Conservation (phyloP, 2,329 filamentous ascomycete species). For the Aspergillus phoenicis region DNA sequence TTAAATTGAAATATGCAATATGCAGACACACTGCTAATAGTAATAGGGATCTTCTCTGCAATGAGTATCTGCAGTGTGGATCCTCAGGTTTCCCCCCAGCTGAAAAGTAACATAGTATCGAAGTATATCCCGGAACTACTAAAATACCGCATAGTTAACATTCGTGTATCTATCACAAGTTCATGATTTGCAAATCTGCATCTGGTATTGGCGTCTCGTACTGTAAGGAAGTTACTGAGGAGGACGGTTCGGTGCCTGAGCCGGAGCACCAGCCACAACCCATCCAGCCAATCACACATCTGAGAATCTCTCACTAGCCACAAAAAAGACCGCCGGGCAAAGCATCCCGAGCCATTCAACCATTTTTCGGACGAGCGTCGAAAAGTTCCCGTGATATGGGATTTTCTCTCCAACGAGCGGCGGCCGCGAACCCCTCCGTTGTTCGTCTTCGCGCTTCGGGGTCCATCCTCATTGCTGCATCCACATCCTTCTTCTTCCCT, state of each 20-base stretch:
- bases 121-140: too few relatives aligned
- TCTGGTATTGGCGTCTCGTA: too few relatives aligned
- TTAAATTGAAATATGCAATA: too few relatives aligned
- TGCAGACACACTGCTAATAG: too few relatives aligned
- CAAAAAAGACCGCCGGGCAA: background rate
- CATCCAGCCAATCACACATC: constrained; percentile 11
- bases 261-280: constrained; percentile 21
- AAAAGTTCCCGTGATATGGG: constrained; percentile 26
- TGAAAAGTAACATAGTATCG: too few relatives aligned
- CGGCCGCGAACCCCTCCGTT: constrained; percentile 21
- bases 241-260: background rate
- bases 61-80: too few relatives aligned
- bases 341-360: constrained; percentile 6
- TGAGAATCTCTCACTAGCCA: constrained; percentile 11
- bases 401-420: constrained; percentile 28
- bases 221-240: too few relatives aligned
- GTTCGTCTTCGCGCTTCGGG: constrained; percentile 17
- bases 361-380: constrained; percentile 15
- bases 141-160: too few relatives aligned
- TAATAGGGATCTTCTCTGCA: too few relatives aligned
- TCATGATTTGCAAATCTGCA: too few relatives aligned
- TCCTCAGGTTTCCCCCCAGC: too few relatives aligned
- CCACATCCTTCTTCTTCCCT: constrained; percentile 1
- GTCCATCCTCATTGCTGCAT: constrained; percentile 6
- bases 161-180: too few relatives aligned